phyloP scores from a whole-genome alignment of 2,329 filamentous ascomycete genomes.

The Colletotrichum sp. region DNA sequence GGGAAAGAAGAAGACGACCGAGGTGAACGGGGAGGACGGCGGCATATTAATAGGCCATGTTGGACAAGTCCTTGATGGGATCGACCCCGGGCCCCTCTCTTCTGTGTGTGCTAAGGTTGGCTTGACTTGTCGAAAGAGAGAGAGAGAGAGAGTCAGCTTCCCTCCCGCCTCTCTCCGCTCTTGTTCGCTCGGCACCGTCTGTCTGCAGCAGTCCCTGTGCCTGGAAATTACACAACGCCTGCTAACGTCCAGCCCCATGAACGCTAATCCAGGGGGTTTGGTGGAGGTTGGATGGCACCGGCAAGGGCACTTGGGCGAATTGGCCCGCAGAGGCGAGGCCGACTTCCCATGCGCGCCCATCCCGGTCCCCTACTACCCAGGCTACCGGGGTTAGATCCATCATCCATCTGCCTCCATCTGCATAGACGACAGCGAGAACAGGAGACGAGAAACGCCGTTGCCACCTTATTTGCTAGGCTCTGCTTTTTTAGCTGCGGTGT shows the following conservation, averaged over 20 bases:
- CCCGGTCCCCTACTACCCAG: not conserved
- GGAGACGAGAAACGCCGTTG: not conserved
- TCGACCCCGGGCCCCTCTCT: constrained; percentile 3
- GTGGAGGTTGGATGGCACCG: constrained; percentile 21
- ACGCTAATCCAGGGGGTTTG: constrained; percentile 23
- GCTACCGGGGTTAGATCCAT: constrained; percentile 3
- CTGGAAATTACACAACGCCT: constrained; percentile 21
- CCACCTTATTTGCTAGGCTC: constrained; percentile 7
- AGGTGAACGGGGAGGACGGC: constrained; percentile 34
- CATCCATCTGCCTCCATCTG: not conserved
- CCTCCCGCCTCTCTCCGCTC: not conserved
- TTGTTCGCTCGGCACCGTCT: not conserved
- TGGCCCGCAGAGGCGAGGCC: constrained; percentile 7
- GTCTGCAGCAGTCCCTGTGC: not conserved
- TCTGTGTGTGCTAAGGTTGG: constrained; percentile 5
- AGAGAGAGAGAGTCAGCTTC: constrained; percentile 25
- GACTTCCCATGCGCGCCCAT: not conserved
- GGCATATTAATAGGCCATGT: constrained; percentile 51
- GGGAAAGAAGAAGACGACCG: constrained; percentile 28
- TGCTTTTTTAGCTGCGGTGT: not conserved
- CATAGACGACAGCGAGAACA: not conserved
- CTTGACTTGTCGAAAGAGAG: not conserved
- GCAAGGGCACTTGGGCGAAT: constrained; percentile 10
- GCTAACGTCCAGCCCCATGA: constrained; percentile 10
- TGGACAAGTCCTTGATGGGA: constrained; percentile 18